Evolutionary conservation across 345 rosid species (phyloP), one percentile per base, ranked within the genome.

Genomic region (Pseudoturritis turrita): DNA sequence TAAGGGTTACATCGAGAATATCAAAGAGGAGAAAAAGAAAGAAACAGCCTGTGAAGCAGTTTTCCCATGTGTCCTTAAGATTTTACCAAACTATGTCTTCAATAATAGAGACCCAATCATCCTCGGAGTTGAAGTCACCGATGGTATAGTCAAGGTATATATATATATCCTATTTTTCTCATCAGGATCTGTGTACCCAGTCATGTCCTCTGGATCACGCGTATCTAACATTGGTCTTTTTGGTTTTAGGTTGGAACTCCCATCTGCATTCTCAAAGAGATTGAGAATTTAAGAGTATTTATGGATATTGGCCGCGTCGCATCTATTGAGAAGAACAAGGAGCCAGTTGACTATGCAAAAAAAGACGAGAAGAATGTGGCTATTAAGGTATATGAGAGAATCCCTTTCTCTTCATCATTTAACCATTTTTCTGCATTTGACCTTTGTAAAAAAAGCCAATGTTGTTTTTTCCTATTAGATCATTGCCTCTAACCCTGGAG

Each of bases 31-130:
- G 81, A 91, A 85, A 81, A 91, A 83, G 90, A 89, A 67, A 79
- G 97, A 89, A 83, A 86, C 92, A 45, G 98, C 95, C 0, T 89
- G 87, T 10, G 97, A 94, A 75, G 98, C 90, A 33, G 95, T 94
- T 52, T 94, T 94, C 84, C 98, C 97, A 19, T 94, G 96, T 57
- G 86, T 89, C 56, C 88, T 94, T 63, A 40, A 82, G 82, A 94
- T 90, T 55, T 39, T 90, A 61, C 96, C 93, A 10, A 79, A 84
- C 78, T 88, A 91, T 61, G 79, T 87, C 53, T 91, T 91, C 83
- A 88, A 87, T 77, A 91, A 85, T 81, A 89, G 83, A 82, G 93
- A 91, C 73, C 97, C 97, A 17, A 91, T 95, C 33, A 85, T 91
- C 61, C 79, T 95, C 73, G 97, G 99, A 37, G 97, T 95, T 72